Percentiles rank a stretch among this genome's conserved stretches.
Evolutionary conservation across 306 rosid species (phyloP).

Genomic region (Acacia acuminata): DNA sequence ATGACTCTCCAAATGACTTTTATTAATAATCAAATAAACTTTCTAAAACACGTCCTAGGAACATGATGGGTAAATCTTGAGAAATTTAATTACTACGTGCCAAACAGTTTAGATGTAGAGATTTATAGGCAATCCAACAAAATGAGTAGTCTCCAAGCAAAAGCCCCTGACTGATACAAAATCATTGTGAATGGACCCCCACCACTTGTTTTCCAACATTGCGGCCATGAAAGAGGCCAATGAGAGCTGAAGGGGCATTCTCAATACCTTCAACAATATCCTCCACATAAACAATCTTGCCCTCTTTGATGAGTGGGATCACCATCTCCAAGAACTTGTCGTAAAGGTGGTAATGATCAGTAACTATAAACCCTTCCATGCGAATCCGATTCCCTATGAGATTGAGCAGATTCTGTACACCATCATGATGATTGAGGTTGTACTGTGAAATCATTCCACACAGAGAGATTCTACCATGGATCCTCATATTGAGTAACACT

Average conservation of each 20-base stretch:
- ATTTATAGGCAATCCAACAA: background rate
- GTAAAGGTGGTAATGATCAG: conserved; percentile 41
- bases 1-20: no score
- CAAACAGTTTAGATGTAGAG: no score
- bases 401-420: conserved; percentile 41
- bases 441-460: conserved; percentile 59
- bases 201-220: conserved; percentile 58
- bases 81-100: no score
- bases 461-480: conserved; percentile 47
- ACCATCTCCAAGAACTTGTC: conserved; percentile 46
- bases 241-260: conserved; percentile 50
- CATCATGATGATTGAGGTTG: conserved; percentile 36
- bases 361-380: conserved; percentile 49
- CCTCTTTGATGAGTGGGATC: conserved; percentile 37
- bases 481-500: conserved; percentile 51
- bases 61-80: no score
- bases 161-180: background rate
- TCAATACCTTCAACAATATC: conserved; percentile 45
- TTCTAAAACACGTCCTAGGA: no score
- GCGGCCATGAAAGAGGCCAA: conserved; percentile 48
- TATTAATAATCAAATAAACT: no score
- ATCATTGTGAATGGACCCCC: conserved; percentile 27
- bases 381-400: conserved; percentile 40
- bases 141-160: background rate
- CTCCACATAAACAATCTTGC: conserved; percentile 40